Evolutionary conservation across 768 basidiomycete genomes (phyloP).

Genomic region (Cyclocybe cylindracea): DNA sequence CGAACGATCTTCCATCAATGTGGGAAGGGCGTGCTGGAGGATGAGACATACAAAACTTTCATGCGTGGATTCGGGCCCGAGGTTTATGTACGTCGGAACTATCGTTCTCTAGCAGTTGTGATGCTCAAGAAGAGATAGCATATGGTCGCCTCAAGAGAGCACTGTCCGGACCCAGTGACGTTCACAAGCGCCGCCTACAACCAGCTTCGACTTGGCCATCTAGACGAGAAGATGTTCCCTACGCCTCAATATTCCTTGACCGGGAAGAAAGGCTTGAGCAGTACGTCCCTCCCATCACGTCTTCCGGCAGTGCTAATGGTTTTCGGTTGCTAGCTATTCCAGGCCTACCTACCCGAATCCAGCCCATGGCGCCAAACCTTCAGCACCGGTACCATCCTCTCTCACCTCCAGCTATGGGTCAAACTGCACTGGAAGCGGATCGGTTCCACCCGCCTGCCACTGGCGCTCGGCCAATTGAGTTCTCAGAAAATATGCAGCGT

Average conservation of each 20-base stretch:
- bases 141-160: constrained; percentile 65
- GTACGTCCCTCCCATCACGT: constrained; percentile 23
- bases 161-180: constrained; percentile 63
- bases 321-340: constrained; percentile 31
- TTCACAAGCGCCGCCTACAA: constrained; percentile 75
- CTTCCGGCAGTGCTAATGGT: not conserved
- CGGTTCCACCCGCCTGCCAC: constrained; percentile 40
- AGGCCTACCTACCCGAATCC: constrained; percentile 48
- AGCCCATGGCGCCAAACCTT: constrained; percentile 42
- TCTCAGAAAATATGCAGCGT: constrained; percentile 32
- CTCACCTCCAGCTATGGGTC: constrained; percentile 37
- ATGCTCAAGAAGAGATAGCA: constrained; percentile 50
- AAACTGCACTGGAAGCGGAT: constrained; percentile 29
- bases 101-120: not conserved
- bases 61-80: constrained; percentile 65
- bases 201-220: constrained; percentile 68
- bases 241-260: constrained; percentile 54
- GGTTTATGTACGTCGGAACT: constrained; percentile 48
- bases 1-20: constrained; percentile 70
- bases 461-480: constrained; percentile 24
- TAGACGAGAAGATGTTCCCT: constrained; percentile 76
- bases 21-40: constrained; percentile 69
- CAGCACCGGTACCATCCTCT: constrained; percentile 49
- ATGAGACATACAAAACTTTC: constrained; percentile 69
- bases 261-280: constrained; percentile 39